Base-by-base conservation (phyloP, 495 filamentous ascomycete species). In the Xylaria bambusicola region DNA sequence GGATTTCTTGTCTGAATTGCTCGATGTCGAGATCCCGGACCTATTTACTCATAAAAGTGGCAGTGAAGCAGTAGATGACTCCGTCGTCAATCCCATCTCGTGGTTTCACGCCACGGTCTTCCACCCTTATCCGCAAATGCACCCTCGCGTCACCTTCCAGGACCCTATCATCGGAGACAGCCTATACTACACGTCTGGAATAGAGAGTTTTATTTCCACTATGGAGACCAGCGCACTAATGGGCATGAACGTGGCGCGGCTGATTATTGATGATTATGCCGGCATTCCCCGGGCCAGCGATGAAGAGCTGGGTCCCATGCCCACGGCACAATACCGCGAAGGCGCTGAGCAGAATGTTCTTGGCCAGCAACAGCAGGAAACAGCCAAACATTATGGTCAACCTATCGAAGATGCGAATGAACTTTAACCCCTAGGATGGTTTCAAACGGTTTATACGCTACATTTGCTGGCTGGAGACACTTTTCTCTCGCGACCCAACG, bases 141-240 rank as follows among this genome's bases (percentile, higher is more conserved):
- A 84, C 38, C 95, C 94, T 0, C 80, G 94, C 0, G 84, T 90
- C 6, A 96, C 88, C 0, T 99, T 98, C 61, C 93, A 97, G 60
- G 89, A 95, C 40, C 81, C 86, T 0, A 77, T 85, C 56, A 70
- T 98, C 1, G 87, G 81, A 9, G 63, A 79, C 1, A 79, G 82
- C 0, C 68, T 98, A 12, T 97, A 90, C 82, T 98, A 98, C 69
- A 98, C 94, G 0, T 86, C 88, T 41, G 93, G 89, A 0, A 96
- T 98, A 52, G 94, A 98, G 75, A 88, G 86, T 63, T 97, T 98
- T 66, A 96, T 98, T 58, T 91, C 86, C 13, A 97, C 94, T 0
- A 99, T 99, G 94, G 94, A 99, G 79, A 99, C 95, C 7, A 98
- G 88, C 70, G 87, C 88, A 0, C 71, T 98, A 66, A 96, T 96